Conservation (phyloP, 371 early-diverging fungal genomes). For the Phascolomyces articulosus region DNA sequence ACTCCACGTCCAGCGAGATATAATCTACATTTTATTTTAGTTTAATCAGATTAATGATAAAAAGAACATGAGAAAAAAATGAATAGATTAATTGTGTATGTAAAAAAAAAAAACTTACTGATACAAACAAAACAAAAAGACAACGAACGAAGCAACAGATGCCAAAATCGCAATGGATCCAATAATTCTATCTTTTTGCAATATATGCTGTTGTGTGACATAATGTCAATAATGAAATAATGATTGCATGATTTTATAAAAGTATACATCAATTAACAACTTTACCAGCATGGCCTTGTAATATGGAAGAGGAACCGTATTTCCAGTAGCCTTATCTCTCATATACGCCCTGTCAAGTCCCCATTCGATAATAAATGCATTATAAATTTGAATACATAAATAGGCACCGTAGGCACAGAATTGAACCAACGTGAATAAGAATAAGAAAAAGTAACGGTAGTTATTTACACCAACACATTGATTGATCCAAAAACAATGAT, state of each 20-base stretch:
- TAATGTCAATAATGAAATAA: background rate
- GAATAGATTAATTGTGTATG: background rate
- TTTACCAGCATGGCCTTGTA: conserved; percentile 49
- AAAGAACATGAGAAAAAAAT: background rate
- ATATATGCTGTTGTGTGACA: conserved; percentile 44
- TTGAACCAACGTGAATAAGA: conserved; percentile 60
- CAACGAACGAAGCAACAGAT: conserved; percentile 57
- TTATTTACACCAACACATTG: conserved; percentile 78
- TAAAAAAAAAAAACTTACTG: conserved; percentile 44
- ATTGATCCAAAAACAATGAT: conserved; percentile 84
- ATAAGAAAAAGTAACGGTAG: conserved; percentile 71
- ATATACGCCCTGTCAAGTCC: conserved; percentile 51
- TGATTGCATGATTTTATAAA: background rate
- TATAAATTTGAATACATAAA: conserved; percentile 60
- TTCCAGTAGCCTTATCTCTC: conserved; percentile 35
- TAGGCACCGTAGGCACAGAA: conserved; percentile 72
- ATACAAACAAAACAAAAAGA: conserved; percentile 64
- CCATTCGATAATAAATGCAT: conserved; percentile 53
- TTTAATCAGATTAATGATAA: background rate
- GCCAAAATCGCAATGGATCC: conserved; percentile 70
- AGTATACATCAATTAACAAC: background rate
- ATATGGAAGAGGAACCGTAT: conserved; percentile 34
- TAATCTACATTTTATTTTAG: conserved; percentile 27
- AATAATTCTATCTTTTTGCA: conserved; percentile 61
- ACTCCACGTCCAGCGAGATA: conserved; percentile 66